Conservation (phyloP, 192 early-diverging fungal species). For the Radiomyces spectabilis region DNA sequence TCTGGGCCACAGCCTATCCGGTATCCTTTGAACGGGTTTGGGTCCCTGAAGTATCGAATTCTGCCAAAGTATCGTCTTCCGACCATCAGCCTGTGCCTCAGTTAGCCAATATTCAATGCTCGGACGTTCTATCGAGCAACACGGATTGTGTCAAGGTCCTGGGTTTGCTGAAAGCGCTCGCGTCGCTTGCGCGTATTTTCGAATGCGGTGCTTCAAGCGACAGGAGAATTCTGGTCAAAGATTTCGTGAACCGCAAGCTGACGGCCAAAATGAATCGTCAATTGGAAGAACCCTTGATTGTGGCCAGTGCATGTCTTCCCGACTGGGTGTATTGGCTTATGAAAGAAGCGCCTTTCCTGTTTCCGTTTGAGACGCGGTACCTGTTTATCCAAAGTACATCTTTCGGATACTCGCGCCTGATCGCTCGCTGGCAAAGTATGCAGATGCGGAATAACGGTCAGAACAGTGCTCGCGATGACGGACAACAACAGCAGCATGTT, state of each 20-base stretch:
- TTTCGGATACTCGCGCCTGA: constrained; percentile 81
- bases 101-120: not conserved
- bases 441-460: constrained; percentile 28
- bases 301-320: constrained; percentile 74
- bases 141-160: constrained; percentile 24
- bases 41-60: constrained; percentile 8
- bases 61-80: too few species aligned
- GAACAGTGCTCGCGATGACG: constrained; percentile 25
- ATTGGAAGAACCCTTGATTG: constrained; percentile 83
- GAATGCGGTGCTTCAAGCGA: too few species aligned
- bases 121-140: not conserved
- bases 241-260: constrained; percentile 76
- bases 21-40: constrained; percentile 42
- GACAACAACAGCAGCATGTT: constrained; percentile 36
- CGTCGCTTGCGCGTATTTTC: too few species aligned
- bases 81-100: not conserved
- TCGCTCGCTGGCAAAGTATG: constrained; percentile 50
- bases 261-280: constrained; percentile 82
- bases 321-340: constrained; percentile 63
- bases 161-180: constrained; percentile 30
- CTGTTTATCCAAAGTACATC: constrained; percentile 74
- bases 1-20: constrained; percentile 54
- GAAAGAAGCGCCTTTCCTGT: constrained; percentile 64
- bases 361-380: constrained; percentile 77
- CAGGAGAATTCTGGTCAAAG: constrained; percentile 12